Evolutionary conservation across 495 filamentous ascomycete genomes (phyloP).

Genomic region (Hypoxylon trugodes): DNA sequence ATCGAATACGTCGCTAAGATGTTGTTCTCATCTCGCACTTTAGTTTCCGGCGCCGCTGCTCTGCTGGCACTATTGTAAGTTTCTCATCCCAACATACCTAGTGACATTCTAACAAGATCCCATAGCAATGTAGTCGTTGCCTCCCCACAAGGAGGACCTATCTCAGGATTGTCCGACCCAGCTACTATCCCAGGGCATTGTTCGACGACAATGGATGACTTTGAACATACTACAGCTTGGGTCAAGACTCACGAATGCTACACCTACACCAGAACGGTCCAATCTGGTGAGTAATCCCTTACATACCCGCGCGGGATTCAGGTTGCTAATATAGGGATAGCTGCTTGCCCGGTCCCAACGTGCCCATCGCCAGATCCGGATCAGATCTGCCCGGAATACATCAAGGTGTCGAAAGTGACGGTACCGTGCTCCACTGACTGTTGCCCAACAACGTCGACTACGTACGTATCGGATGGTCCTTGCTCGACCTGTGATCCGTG

Average conservation of each 20-base stretch:
- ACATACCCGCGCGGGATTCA: background rate
- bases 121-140: slow-evolving; percentile 18
- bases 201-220: slow-evolving; percentile 40
- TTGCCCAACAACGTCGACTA: slow-evolving; percentile 50
- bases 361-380: slow-evolving; percentile 32
- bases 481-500: slow-evolving; percentile 48
- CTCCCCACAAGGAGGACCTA: slow-evolving; percentile 5
- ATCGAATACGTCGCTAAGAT: background rate
- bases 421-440: slow-evolving; percentile 53
- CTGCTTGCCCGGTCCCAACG: slow-evolving; percentile 34
- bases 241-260: slow-evolving; percentile 39
- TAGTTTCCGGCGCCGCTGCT: slow-evolving; percentile 18
- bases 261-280: slow-evolving; percentile 25
- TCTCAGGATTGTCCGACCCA: slow-evolving; percentile 6
- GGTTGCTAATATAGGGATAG: slow-evolving; percentile 15
- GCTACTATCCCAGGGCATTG: slow-evolving; percentile 36
- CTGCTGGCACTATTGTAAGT: slow-evolving; percentile 32
- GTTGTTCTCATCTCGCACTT: slow-evolving; percentile 21
- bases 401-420: slow-evolving; percentile 40
- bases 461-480: slow-evolving; percentile 35
- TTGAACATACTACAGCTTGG: slow-evolving; percentile 31
- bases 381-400: slow-evolving; percentile 38
- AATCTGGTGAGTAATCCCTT: slow-evolving; percentile 19
- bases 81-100: background rate
- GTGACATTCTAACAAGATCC: background rate